phyloP scores from a whole-genome alignment of 108 stramenopile species.

The Fragilaria radians region DNA sequence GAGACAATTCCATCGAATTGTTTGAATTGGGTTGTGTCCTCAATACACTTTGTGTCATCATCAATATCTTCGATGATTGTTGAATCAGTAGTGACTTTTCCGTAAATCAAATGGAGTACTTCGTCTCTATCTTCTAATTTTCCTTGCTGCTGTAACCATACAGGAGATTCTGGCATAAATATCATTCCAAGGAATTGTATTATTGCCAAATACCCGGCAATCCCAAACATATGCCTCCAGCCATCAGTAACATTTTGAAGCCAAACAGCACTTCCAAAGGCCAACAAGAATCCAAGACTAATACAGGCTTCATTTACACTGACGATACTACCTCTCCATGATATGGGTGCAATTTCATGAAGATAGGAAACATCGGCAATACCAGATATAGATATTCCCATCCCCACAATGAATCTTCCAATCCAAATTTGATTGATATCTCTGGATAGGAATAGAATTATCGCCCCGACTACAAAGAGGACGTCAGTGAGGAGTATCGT shows the following conservation, averaged over 20 bases:
- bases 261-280: slow-evolving; percentile 42
- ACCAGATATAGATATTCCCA: slow-evolving; percentile 62
- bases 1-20: no score
- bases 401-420: slow-evolving; percentile 58
- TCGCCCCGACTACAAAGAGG: slow-evolving; percentile 48
- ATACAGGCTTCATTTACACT: slow-evolving; percentile 74
- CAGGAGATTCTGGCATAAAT: slow-evolving; percentile 62
- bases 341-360: slow-evolving; percentile 54
- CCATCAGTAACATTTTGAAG: slow-evolving; percentile 14
- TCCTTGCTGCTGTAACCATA: slow-evolving; percentile 51
- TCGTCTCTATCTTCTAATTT: slow-evolving; percentile 17
- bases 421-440: slow-evolving; percentile 24
- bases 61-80: no score
- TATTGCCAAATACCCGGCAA: slow-evolving; percentile 43
- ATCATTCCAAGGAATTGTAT: slow-evolving; percentile 65
- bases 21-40: no score
- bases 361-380: slow-evolving; percentile 67
- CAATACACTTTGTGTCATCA: no score
- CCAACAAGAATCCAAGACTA: slow-evolving; percentile 59
- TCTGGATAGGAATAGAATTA: slow-evolving; percentile 29
- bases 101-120: slow-evolving; percentile 23
- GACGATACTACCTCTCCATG: slow-evolving; percentile 64
- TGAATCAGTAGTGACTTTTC: no score
- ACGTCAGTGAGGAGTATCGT: slow-evolving; percentile 57
- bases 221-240: slow-evolving; percentile 58